These are phyloP conservation scores for Camelina laxa DNA, from an alignment of 345 rosid species.

Conservation along the genomic window DNA sequence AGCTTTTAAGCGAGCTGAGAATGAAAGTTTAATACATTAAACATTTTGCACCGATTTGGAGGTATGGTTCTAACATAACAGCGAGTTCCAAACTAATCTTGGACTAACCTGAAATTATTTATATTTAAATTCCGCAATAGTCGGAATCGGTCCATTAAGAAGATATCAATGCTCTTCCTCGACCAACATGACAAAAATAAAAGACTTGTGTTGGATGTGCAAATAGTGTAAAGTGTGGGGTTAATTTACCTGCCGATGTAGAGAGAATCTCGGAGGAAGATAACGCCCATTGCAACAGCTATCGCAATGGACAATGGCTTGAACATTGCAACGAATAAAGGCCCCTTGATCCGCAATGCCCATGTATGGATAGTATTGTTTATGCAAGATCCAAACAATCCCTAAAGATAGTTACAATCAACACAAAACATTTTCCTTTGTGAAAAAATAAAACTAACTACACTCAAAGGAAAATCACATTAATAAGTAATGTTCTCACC, in stretches of 20 bases:
- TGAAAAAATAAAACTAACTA: background rate
- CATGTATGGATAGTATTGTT: conserved; percentile 62
- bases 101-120: background rate
- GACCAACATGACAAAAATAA: background rate
- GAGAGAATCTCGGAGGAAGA: conserved; percentile 74
- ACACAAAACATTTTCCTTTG: background rate
- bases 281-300: conserved; percentile 69
- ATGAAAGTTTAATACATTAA: background rate
- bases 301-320: conserved; percentile 77
- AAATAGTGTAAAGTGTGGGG: background rate
- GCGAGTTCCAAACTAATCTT: conserved; percentile 7
- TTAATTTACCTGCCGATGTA: conserved; percentile 65
- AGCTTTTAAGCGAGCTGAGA: background rate
- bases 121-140: background rate
- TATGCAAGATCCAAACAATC: conserved; percentile 66
- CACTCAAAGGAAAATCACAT: background rate
- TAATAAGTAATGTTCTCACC: conserved; percentile 51
- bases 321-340: conserved; percentile 73
- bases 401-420: conserved; percentile 45
- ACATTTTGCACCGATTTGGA: background rate
- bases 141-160: background rate
- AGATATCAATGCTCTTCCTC: background rate
- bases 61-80: conserved; percentile 1
- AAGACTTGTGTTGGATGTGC: background rate
- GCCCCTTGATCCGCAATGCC: conserved; percentile 73